Percentiles rank a stretch among this genome's conserved stretches.
phyloP scores from a whole-genome alignment of 805 yeast species.

The Wickerhamomyces strasburgensis region DNA sequence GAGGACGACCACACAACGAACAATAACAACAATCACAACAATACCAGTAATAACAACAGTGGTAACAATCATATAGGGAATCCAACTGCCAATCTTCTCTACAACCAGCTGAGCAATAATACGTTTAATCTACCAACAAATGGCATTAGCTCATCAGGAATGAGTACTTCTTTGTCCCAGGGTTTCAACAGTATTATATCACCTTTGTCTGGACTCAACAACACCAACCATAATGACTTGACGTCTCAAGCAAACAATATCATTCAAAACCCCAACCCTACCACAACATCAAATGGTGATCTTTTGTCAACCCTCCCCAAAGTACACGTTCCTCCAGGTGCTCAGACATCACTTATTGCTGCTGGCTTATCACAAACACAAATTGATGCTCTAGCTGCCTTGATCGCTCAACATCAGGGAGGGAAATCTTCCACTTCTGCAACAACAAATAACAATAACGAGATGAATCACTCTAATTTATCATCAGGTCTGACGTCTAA shows the following conservation, averaged over 20 bases:
- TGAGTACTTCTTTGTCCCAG: too few species aligned
- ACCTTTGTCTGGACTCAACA: not conserved
- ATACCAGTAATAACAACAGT: slow-evolving; percentile 1
- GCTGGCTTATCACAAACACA: slow-evolving; percentile 68
- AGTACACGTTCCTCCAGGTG: slow-evolving; percentile 70
- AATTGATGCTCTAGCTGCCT: slow-evolving; percentile 66
- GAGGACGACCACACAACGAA: slow-evolving; percentile 1
- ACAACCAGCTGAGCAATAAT: not conserved
- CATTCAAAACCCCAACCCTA: slow-evolving; percentile 11
- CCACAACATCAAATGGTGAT: slow-evolving; percentile 28
- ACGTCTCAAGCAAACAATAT: too few species aligned
- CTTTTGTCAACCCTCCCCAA: slow-evolving; percentile 46
- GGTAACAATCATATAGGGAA: not conserved
- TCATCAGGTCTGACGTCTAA: not conserved
- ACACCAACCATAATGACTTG: not conserved
- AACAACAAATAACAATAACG: not conserved
- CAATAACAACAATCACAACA: slow-evolving; percentile 1
- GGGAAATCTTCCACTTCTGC: too few species aligned
- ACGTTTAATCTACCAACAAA: too few species aligned
- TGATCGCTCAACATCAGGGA: slow-evolving; percentile 65
- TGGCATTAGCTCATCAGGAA: not conserved
- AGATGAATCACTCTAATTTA: not conserved
- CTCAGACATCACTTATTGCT: slow-evolving; percentile 52
- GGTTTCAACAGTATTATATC: not conserved
- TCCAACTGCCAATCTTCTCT: not conserved